A percentile compares a stretch with the other conserved stretches of the same genome.
Conservation (phyloP, 2,329 filamentous ascomycete species). For the Berkeleyomyces basicola region DNA sequence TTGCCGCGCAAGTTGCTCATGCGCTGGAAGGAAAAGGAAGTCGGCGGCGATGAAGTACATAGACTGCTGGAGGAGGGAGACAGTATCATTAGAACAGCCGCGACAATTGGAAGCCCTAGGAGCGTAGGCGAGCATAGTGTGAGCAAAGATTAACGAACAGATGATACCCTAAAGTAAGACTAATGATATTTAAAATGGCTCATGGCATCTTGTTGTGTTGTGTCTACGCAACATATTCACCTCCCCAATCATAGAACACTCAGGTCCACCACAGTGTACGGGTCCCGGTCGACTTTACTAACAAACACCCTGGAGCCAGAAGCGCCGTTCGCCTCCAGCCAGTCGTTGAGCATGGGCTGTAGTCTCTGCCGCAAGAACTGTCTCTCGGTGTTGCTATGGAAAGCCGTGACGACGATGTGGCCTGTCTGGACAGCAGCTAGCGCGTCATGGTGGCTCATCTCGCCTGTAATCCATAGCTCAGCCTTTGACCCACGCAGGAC, state of each 20-base stretch:
- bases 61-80: slow-evolving; percentile 38
- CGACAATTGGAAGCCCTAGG: not conserved
- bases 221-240: not conserved
- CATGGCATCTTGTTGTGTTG: not conserved
- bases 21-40: slow-evolving; percentile 36
- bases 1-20: slow-evolving; percentile 34
- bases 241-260: slow-evolving; percentile 20
- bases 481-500: slow-evolving; percentile 55
- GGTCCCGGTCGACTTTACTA: slow-evolving; percentile 70
- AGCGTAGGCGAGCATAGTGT: slow-evolving; percentile 3
- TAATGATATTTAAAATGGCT: slow-evolving; percentile 3
- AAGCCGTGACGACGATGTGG: slow-evolving; percentile 65
- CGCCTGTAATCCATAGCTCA: slow-evolving; percentile 77
- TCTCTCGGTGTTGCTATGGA: slow-evolving; percentile 87
- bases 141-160: not conserved
- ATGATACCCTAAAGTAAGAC: slow-evolving; percentile 9
- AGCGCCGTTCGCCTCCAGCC: slow-evolving; percentile 33
- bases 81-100: slow-evolving; percentile 25
- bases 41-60: slow-evolving; percentile 39
- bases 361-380: slow-evolving; percentile 62
- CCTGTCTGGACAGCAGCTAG: slow-evolving; percentile 73
- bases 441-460: slow-evolving; percentile 86
- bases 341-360: slow-evolving; percentile 43
- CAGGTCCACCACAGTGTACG: slow-evolving; percentile 59
- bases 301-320: slow-evolving; percentile 47